Evolutionary conservation across 1,284 basidiomycete species (phyloP).

Genomic region (Neotropicomus parvogracilis): DNA sequence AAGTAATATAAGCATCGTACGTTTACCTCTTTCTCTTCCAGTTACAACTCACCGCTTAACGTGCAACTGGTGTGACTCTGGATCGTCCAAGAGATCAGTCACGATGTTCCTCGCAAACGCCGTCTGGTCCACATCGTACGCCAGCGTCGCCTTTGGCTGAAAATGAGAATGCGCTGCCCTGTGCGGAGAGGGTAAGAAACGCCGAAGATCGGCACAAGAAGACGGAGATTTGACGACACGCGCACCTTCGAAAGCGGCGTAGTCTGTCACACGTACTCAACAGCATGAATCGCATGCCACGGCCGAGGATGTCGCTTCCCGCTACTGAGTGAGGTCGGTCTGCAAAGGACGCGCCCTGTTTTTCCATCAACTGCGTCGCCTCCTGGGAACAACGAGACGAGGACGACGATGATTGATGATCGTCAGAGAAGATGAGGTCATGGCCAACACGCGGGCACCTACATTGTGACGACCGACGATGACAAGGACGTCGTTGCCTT

Average conservation of each 20-base stretch:
- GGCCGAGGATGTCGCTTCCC: conserved; percentile 44
- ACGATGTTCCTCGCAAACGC: conserved; percentile 37
- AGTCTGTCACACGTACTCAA: conserved; percentile 23
- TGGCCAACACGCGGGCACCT: neutral
- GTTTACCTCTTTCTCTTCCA: no score
- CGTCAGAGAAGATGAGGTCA: neutral
- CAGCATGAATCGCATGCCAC: conserved; percentile 30
- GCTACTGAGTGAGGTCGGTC: conserved; percentile 49
- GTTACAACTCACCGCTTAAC: conserved; percentile 22
- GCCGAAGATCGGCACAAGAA: no score
- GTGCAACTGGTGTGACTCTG: conserved; percentile 35
- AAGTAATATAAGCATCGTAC: neutral
- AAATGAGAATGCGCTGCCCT: conserved; percentile 40
- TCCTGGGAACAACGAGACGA: conserved; percentile 29
- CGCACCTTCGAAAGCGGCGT: conserved; percentile 25
- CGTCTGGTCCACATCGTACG: conserved; percentile 37
- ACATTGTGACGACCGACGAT: conserved; percentile 37
- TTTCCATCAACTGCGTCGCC: conserved; percentile 54
- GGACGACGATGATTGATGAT: no score
- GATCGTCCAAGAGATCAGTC: conserved; percentile 38
- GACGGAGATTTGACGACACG: no score
- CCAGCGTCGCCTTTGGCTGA: conserved; percentile 34
- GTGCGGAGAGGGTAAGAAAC: neutral
- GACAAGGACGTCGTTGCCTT: conserved; percentile 32
- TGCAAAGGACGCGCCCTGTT: conserved; percentile 44